Evolutionary conservation across 495 filamentous ascomycete genomes (phyloP).

Genomic region (Lasiosphaeria ovina): DNA sequence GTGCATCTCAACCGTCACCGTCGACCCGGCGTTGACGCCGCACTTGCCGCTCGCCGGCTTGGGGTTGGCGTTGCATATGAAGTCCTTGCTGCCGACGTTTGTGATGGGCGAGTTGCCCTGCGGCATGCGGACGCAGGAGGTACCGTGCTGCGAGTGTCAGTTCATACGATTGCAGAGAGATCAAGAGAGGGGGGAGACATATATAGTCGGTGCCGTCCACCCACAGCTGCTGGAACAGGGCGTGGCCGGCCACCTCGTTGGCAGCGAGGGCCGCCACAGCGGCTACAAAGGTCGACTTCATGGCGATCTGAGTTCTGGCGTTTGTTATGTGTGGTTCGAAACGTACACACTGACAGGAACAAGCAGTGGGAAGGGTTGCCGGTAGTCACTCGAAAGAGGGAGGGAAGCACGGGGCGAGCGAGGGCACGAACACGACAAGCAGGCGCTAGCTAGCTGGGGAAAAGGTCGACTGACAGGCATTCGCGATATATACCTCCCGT

Average conservation of each 20-base stretch:
- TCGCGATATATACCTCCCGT: constrained; percentile 15
- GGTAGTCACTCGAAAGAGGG: too few species aligned
- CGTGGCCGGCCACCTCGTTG: constrained; percentile 41
- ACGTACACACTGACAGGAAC: neutral
- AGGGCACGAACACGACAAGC: neutral
- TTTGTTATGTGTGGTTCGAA: neutral
- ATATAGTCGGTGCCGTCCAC: constrained; percentile 50
- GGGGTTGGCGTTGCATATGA: constrained; percentile 43
- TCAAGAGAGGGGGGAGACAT: constrained; percentile 27
- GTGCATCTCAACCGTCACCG: constrained; percentile 53
- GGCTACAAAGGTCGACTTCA: constrained; percentile 41
- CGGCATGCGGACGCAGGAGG: constrained; percentile 40
- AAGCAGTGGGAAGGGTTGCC: neutral
- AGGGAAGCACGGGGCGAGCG: too few species aligned
- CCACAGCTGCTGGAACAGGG: constrained; percentile 53
- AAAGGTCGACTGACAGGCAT: constrained; percentile 5
- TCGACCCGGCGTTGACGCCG: constrained; percentile 43
- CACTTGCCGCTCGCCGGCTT: constrained; percentile 41
- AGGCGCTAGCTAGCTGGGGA: neutral
- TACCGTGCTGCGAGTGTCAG: constrained; percentile 32
- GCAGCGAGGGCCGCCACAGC: constrained; percentile 31
- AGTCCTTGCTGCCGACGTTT: constrained; percentile 39
- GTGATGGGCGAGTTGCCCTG: constrained; percentile 47
- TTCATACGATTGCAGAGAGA: neutral
- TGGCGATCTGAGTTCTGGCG: constrained; percentile 10